A percentile compares a stretch with the other conserved stretches of the same genome.
These are phyloP conservation scores for Pythium scleroteichum DNA, from an alignment of 352 stramenopile genomes.

Conservation along the genomic window DNA sequence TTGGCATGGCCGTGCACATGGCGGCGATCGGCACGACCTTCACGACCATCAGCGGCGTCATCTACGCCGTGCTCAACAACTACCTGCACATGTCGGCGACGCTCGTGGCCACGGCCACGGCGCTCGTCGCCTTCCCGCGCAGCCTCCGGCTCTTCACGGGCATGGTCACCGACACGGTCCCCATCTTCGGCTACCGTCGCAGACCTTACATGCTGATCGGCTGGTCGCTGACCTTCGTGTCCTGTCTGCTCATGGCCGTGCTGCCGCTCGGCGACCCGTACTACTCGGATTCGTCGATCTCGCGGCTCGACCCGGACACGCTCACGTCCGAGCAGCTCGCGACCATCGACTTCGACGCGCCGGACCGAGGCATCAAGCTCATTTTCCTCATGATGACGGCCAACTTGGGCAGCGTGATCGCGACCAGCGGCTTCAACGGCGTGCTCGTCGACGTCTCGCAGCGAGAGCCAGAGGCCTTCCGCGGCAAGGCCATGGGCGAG, in stretches of 20 bases:
- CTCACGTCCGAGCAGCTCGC: slow-evolving; percentile 35
- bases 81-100: slow-evolving; percentile 27
- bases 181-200: slow-evolving; percentile 44
- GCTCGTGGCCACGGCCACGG: slow-evolving; percentile 18
- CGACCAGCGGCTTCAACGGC: slow-evolving; percentile 40
- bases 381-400: slow-evolving; percentile 54
- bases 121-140: slow-evolving; percentile 32
- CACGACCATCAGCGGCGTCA: slow-evolving; percentile 24
- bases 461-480: slow-evolving; percentile 40
- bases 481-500: slow-evolving; percentile 34
- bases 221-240: slow-evolving; percentile 31
- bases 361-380: slow-evolving; percentile 38
- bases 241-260: slow-evolving; percentile 36
- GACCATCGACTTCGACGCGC: slow-evolving; percentile 40
- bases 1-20: slow-evolving; percentile 32
- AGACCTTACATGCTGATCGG: slow-evolving; percentile 44
- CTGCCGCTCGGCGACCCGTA: slow-evolving; percentile 45
- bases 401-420: slow-evolving; percentile 46
- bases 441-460: slow-evolving; percentile 57
- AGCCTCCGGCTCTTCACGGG: slow-evolving; percentile 39
- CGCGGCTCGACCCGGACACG: slow-evolving; percentile 25
- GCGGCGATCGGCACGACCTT: slow-evolving; percentile 26
- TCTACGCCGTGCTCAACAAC: slow-evolving; percentile 36
- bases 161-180: slow-evolving; percentile 40
- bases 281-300: slow-evolving; percentile 43